Evolutionary conservation across 768 basidiomycete species (phyloP), one percentile per base, ranked within the genome.

Genomic region (Agaricus sinodeliciosus): DNA sequence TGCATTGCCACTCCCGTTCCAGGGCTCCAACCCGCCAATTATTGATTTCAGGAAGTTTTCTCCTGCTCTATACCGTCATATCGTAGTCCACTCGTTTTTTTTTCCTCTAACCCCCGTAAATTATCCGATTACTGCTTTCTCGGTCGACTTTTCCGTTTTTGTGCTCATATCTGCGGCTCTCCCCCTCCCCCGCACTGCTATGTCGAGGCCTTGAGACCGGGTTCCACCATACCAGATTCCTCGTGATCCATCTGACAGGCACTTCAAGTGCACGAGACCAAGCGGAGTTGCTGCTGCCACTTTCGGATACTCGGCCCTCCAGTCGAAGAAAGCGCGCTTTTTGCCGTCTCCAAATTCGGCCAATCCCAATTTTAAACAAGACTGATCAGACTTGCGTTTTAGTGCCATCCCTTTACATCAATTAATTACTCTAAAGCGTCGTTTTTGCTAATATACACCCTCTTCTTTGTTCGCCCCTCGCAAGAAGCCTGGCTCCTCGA

Each of bases 81-180:
- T 31, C 31, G 31, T 31, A 31, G 31, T 35, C 48, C 37, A 36
- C 15, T 9, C 16, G 25, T 37, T 49, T 49, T 27, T 48, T 35
- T 4, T 16, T 49, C 22, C 36, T 19, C n/a, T 36, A 41, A 35
- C 42, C 50, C 28, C 50, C 50, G 50, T 37, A 37, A 25, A 51
- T 51, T 51, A 51, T 51, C 50, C 50, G 50, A 31, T 26, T 37
- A 25, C 41, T 18, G n/a, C n/a, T 27, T 43, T n/a, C 34, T 43
- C 43, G 41, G 28, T 42, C 49, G 34, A 36, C 40, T 13, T 4
- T 4, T 5, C 7, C 3, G 4, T 28, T 26, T 44, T 37, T 9
- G 31, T 34, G 31, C 31, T 31, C 31, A 31, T 31, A 11, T 11
- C 31, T 31, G 31, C 11, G 31, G 31, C 7, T 3, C 31, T 4